A percentile compares a stretch with the other conserved stretches of the same genome.
Evolutionary conservation across 2,329 filamentous ascomycete species (phyloP).

Genomic region (Phialophora expanda): DNA sequence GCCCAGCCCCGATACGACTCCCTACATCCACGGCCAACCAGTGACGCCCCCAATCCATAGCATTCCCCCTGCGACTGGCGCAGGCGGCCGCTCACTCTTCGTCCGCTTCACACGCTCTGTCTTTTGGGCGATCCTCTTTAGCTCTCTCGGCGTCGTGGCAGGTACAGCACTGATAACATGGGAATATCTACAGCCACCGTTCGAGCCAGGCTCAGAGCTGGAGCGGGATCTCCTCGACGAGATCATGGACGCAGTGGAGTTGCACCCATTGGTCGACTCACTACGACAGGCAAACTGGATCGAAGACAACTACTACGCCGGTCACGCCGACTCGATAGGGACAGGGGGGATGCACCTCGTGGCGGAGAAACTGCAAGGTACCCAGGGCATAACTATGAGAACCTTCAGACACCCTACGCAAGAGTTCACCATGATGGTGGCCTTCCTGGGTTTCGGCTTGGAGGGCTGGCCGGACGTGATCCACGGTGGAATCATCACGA

Average conservation of each 20-base stretch:
- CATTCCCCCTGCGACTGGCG: background rate
- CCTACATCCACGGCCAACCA: constrained; percentile 20
- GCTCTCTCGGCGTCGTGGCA: constrained; percentile 26
- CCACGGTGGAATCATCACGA: constrained; percentile 73
- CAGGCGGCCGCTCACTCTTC: constrained; percentile 24
- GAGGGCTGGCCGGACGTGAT: constrained; percentile 71
- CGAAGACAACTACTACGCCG: constrained; percentile 44
- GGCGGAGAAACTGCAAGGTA: constrained; percentile 49
- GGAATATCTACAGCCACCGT: constrained; percentile 39
- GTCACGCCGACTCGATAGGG: background rate
- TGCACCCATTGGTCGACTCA: constrained; percentile 46
- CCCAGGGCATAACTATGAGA: constrained; percentile 48
- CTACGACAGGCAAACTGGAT: constrained; percentile 47
- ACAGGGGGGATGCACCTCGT: constrained; percentile 42
- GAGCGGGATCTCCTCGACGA: constrained; percentile 43
- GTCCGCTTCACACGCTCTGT: constrained; percentile 29
- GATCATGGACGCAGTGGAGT: constrained; percentile 45
- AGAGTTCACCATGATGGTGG: constrained; percentile 67
- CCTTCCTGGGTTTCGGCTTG: constrained; percentile 64
- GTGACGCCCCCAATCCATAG: constrained; percentile 5
- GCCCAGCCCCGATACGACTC: constrained; percentile 33
- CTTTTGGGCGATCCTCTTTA: constrained; percentile 33
- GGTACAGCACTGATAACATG: constrained; percentile 39
- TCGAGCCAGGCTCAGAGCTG: constrained; percentile 44
- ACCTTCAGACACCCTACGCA: constrained; percentile 69